Conservation (phyloP, 2,329 filamentous ascomycete genomes). For the Lizonia empirigonia region DNA sequence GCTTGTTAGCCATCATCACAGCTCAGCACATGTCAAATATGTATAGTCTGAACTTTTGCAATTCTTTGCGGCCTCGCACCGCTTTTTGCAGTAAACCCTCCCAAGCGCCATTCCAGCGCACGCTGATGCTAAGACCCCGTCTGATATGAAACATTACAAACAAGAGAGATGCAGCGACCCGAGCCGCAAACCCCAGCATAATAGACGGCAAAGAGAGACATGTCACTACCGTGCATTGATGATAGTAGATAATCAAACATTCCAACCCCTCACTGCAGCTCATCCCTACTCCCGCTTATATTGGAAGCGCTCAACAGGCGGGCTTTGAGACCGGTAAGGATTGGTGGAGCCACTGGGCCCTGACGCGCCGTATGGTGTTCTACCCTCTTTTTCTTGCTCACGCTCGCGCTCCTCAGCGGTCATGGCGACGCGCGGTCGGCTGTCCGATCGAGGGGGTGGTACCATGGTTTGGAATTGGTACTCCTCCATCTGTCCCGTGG, state of each 20-base stretch:
- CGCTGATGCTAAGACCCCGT: conserved; percentile 6
- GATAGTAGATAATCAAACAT: no score
- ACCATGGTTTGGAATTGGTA: conserved; percentile 43
- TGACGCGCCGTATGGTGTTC: conserved; percentile 21
- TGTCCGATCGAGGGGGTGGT: conserved; percentile 35
- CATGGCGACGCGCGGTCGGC: conserved; percentile 22
- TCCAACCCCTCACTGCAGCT: not conserved
- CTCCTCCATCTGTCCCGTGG: conserved; percentile 42
- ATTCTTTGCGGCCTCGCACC: not conserved
- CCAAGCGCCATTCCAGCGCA: conserved; percentile 2
- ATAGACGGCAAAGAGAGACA: not conserved
- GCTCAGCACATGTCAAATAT: not conserved
- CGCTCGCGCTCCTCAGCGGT: conserved; percentile 22
- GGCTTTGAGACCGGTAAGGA: conserved; percentile 20
- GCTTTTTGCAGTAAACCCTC: not conserved
- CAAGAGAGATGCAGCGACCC: not conserved
- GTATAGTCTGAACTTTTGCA: not conserved
- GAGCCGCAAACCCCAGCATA: not conserved
- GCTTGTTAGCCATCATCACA: not conserved
- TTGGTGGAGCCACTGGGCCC: conserved; percentile 21
- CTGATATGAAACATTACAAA: conserved; percentile 4
- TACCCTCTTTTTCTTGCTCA: conserved; percentile 25
- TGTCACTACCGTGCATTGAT: conserved; percentile 3
- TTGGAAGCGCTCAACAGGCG: conserved; percentile 5
- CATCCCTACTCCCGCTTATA: conserved; percentile 12